phyloP scores from a whole-genome alignment of 176 grass and related monocot species.

The Juncus effusus region DNA sequence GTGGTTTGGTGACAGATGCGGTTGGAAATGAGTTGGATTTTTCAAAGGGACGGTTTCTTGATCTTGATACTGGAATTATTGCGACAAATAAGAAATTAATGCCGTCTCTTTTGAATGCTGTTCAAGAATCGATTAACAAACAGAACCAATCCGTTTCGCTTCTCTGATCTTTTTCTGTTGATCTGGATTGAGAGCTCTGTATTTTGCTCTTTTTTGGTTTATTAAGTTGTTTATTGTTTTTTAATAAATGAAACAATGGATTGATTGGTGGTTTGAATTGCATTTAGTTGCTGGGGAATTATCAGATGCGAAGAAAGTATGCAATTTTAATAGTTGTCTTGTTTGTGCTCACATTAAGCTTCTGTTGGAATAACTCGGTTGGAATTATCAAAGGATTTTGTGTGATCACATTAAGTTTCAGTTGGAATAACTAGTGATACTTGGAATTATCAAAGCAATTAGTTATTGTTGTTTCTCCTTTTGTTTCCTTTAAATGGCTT shows the following conservation, averaged over 20 bases:
- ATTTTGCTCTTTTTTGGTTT: not conserved
- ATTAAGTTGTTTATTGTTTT: too few species aligned
- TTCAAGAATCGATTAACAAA: conserved; percentile 64
- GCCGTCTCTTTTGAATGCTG: conserved; percentile 56
- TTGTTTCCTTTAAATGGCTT: too few species aligned
- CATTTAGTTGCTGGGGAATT: not conserved
- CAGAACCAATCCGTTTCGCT: conserved; percentile 49
- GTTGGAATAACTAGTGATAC: too few species aligned
- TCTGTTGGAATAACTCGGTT: too few species aligned
- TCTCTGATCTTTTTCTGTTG: conserved; percentile 31
- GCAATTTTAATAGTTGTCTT: too few species aligned
- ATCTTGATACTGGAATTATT: conserved; percentile 86
- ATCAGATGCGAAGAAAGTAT: too few species aligned
- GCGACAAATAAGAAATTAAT: conserved; percentile 74
- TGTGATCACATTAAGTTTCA: too few species aligned
- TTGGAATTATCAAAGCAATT: too few species aligned
- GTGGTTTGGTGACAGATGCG: conserved; percentile 85
- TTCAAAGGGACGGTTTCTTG: conserved; percentile 78
- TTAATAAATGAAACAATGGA: too few species aligned
- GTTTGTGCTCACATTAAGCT: too few species aligned
- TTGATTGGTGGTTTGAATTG: not conserved
- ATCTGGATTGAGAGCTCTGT: not conserved
- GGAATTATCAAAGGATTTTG: too few species aligned
- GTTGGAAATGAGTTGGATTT: conserved; percentile 84
- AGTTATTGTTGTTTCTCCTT: too few species aligned